Evolutionary conservation across 208 protist genomes (phyloP), one percentile per base, ranked within the genome.

Genomic region (Balamuthia mandrillaris): DNA sequence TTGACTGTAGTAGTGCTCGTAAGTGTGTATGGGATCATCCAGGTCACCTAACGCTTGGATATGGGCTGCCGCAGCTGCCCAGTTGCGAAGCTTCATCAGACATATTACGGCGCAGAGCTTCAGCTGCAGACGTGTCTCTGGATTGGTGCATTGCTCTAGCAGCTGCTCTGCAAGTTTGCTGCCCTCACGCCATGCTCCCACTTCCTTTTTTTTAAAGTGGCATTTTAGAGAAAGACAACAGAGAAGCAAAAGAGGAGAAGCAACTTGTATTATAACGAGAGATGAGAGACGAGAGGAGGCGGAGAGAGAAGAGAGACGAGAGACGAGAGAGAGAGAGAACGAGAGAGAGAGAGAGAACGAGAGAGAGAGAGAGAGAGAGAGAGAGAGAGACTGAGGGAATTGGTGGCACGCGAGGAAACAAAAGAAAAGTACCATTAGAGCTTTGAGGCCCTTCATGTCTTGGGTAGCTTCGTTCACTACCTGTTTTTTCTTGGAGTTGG

Each of bases 381-480:
- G n/a, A n/a, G n/a, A 74, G 24, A n/a, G 9, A 0, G 31, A 29
- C 33, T 24, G 12, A n/a, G 31, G 1, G 52, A 74, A 12, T 75
- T 24, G 1, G 14, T 49, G 45, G 29, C 9, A 6, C n/a, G 9
- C 12, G 42, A 75, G 52, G 52, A 33, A 33, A 4, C 1, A 18
- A 12, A 5, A 2, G 0, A 0, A 35, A 14, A 27, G 0, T 45
- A 58, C 70, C 70, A 79, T 79, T 7, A 79, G 47, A 0, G 70
- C 29, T 18, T 56, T 54, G 27, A 79, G 70, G 24, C 70, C 70
- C 4, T 79, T 49, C 70, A 79, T 79, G 47, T 79, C 70, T 16
- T 79, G 47, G 27, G 35, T 79, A n/a, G n/a, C n/a, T n/a, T n/a
- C n/a, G n/a, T n/a, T n/a, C n/a, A n/a, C n/a, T n/a, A n/a, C n/a